Percentiles rank a stretch among this genome's conserved stretches.
Conservation (phyloP, 139 green algal species). For the Chlorella sorokiniana region DNA sequence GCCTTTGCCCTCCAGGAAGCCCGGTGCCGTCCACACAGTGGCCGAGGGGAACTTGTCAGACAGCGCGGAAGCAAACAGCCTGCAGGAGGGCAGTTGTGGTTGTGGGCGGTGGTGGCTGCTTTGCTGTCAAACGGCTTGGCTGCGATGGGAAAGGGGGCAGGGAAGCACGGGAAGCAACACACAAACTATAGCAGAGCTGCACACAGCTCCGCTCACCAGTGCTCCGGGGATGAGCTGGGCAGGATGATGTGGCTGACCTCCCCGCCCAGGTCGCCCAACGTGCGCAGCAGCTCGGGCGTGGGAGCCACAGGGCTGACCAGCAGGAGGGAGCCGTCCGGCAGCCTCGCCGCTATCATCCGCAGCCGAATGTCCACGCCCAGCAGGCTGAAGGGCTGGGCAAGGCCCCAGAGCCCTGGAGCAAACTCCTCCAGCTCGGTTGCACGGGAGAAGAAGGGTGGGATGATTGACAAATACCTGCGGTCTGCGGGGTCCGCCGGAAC, state of each 20-base stretch:
- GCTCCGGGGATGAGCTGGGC: conserved; percentile 41
- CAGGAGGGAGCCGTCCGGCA: conserved; percentile 34
- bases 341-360: conserved; percentile 22
- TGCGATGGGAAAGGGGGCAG: not conserved
- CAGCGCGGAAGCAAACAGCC: conserved; percentile 22
- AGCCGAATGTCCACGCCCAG: conserved; percentile 34
- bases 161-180: not conserved
- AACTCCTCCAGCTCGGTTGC: conserved; percentile 33
- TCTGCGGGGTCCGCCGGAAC: not conserved
- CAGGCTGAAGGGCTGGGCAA: conserved; percentile 45
- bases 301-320: conserved; percentile 34
- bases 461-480: conserved; percentile 29
- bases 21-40: conserved; percentile 39
- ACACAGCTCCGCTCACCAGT: conserved; percentile 33
- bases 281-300: conserved; percentile 24
- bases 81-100: not conserved
- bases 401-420: conserved; percentile 21
- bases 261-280: conserved; percentile 20
- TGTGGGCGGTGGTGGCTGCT: too few species aligned
- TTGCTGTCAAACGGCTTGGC: not conserved
- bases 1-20: conserved; percentile 41
- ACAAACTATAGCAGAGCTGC: not conserved
- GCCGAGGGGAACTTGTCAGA: conserved; percentile 32
- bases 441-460: conserved; percentile 39
- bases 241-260: conserved; percentile 40